Percentiles rank a stretch among this genome's conserved stretches.
Conservation (phyloP, 2,329 filamentous ascomycete species). For the Cladosporium sphaerospermum region DNA sequence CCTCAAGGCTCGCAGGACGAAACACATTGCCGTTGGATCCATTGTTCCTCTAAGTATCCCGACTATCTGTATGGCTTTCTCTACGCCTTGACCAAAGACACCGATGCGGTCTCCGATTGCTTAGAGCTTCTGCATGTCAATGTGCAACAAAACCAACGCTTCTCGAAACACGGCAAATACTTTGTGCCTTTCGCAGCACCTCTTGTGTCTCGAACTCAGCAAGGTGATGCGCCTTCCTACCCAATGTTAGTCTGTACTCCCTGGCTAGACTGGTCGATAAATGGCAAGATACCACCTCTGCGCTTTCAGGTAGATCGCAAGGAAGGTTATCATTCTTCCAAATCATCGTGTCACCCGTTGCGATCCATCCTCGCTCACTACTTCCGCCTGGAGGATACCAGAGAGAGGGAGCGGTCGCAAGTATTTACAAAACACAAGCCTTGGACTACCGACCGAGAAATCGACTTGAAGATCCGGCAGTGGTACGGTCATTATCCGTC, state of each 20-base stretch:
- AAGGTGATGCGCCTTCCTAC: conserved; percentile 9
- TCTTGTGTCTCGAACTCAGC: conserved; percentile 15
- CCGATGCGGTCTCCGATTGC: conserved; percentile 16
- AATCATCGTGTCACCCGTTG: conserved; percentile 34
- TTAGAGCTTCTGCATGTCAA: conserved; percentile 30
- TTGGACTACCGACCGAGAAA: conserved; percentile 35
- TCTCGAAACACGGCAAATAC: conserved; percentile 39
- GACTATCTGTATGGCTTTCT: conserved; percentile 27
- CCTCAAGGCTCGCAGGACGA: conserved; percentile 23
- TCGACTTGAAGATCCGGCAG: conserved; percentile 38
- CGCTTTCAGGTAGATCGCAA: conserved; percentile 38
- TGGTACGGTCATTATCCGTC: conserved; percentile 40
- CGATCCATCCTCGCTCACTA: conserved; percentile 39
- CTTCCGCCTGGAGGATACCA: conserved; percentile 39
- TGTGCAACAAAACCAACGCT: conserved; percentile 30
- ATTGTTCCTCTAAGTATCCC: conserved; percentile 38
- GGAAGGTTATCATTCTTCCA: conserved; percentile 35
- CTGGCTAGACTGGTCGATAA: conserved; percentile 38
- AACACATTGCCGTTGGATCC: conserved; percentile 37
- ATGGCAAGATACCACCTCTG: conserved; percentile 33
- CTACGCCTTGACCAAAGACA: conserved; percentile 23
- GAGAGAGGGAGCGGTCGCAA: conserved; percentile 35
- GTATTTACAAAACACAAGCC: conserved; percentile 39
- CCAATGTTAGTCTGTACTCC: conserved; percentile 38
- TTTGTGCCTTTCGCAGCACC: conserved; percentile 37